These are phyloP conservation scores for Neurospora intermedia DNA, from an alignment of 495 filamentous ascomycete species.

Conservation along the genomic window DNA sequence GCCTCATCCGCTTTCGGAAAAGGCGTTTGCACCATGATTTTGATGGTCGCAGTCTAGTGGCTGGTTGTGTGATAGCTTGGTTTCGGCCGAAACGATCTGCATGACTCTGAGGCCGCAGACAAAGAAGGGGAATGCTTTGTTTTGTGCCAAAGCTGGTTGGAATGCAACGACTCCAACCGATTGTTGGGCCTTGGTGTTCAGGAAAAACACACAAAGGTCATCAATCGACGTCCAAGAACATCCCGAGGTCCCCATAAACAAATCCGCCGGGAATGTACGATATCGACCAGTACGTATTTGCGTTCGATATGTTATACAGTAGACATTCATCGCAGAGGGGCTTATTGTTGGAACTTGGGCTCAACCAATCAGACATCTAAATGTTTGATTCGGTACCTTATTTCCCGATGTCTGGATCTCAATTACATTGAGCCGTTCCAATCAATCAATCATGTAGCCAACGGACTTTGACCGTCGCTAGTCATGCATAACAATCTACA, in stretches of 20 bases:
- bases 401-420: background rate
- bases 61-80: no score
- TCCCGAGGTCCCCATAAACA: background rate
- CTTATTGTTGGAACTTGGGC: background rate
- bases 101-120: no score
- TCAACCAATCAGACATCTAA: background rate
- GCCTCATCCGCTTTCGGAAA: no score
- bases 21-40: no score
- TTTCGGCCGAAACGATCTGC: no score
- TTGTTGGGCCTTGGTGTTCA: no score
- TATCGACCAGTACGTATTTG: background rate
- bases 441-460: background rate
- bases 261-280: background rate
- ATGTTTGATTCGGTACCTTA: background rate
- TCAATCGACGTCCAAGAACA: background rate
- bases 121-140: no score
- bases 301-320: background rate
- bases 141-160: no score
- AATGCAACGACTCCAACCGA: no score
- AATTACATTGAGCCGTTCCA: background rate
- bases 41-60: no score
- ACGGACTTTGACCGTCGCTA: background rate
- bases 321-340: background rate
- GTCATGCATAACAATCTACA: background rate
- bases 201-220: no score